A percentile compares a stretch with the other conserved stretches of the same genome.
phyloP scores from a whole-genome alignment of 108 stramenopile genomes.

The Parietichytrium sp. region DNA sequence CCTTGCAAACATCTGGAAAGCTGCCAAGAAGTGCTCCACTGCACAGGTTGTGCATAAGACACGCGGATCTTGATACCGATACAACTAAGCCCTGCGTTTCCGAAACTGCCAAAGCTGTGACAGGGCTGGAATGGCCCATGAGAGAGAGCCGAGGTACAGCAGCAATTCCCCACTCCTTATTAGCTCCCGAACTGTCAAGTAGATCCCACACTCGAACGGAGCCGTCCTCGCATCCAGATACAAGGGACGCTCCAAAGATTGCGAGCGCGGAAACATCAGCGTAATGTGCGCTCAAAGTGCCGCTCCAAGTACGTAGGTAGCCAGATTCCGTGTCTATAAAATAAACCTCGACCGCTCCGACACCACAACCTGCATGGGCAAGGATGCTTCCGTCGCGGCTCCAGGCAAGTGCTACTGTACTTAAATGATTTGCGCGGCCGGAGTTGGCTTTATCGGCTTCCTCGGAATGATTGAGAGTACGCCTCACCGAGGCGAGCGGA shows the following conservation, averaged over 20 bases:
- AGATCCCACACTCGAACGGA: slow-evolving; percentile 27
- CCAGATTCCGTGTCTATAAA: slow-evolving; percentile 9
- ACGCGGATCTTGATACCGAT: background rate
- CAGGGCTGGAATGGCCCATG: background rate
- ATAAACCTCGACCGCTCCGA: slow-evolving; percentile 1
- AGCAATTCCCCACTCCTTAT: background rate
- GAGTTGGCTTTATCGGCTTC: no score
- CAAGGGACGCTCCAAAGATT: background rate
- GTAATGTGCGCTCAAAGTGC: background rate
- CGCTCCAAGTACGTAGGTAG: slow-evolving; percentile 33
- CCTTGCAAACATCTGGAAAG: background rate
- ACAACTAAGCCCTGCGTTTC: slow-evolving; percentile 1
- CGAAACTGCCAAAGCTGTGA: background rate
- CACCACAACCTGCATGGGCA: slow-evolving; percentile 19
- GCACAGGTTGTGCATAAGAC: background rate
- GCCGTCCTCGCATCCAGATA: background rate
- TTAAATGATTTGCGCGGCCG: no score
- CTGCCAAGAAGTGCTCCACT: background rate
- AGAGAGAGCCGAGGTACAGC: background rate
- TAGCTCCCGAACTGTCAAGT: background rate
- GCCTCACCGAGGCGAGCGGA: no score
- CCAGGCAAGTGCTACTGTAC: background rate
- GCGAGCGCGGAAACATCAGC: slow-evolving; percentile 21
- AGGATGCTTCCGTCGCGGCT: background rate
- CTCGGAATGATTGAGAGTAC: no score